Conservation (phyloP, 768 basidiomycete species). For the Boletus subparvulus region DNA sequence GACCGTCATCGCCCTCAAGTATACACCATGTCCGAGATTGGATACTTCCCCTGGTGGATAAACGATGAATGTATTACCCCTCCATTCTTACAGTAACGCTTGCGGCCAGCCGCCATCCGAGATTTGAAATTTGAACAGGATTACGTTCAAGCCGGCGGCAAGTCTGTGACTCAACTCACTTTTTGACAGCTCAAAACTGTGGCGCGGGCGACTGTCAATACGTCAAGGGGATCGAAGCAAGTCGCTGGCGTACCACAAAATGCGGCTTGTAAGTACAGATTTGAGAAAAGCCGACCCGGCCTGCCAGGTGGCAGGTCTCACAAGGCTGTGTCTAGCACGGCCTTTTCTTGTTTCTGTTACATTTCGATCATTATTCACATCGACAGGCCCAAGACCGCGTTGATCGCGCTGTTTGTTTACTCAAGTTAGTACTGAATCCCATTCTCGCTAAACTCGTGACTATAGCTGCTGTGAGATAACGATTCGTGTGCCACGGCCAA, state of each 20-base stretch:
- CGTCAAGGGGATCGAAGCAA: too few relatives aligned
- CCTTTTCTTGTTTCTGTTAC: neutral
- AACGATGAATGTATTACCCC: neutral
- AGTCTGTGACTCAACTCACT: neutral
- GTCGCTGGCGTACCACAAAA: too few relatives aligned
- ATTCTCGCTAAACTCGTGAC: too few relatives aligned
- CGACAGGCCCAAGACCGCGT: neutral
- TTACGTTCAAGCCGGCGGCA: neutral
- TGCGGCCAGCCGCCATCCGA: neutral
- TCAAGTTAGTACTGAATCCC: too few relatives aligned
- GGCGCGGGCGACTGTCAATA: too few relatives aligned
- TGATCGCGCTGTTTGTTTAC: neutral
- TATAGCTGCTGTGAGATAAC: too few relatives aligned
- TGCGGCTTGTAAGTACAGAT: neutral
- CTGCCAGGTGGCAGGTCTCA: too few relatives aligned
- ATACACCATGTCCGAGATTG: neutral
- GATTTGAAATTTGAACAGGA: neutral
- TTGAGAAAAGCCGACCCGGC: too few relatives aligned
- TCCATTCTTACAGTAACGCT: too few relatives aligned
- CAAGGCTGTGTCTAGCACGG: neutral
- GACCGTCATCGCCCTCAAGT: too few relatives aligned
- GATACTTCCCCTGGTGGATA: neutral
- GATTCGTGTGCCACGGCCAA: too few relatives aligned
- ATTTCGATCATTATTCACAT: neutral
- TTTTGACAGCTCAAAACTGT: too few relatives aligned